phyloP scores from a whole-genome alignment of 192 early-diverging fungal genomes.

The Gamsiella multidivaricata region DNA sequence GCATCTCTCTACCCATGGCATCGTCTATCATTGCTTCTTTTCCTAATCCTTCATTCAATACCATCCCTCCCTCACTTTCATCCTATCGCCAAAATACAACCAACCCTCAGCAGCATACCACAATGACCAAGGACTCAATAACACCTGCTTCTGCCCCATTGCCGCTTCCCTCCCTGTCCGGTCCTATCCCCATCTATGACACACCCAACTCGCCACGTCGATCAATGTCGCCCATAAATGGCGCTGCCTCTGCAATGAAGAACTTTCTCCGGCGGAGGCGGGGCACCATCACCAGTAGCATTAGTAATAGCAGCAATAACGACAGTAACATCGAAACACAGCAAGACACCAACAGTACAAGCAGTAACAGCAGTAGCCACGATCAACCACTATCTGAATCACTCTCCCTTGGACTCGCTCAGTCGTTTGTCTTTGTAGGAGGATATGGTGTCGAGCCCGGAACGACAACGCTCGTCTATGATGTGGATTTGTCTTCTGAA shows the following conservation, averaged over 20 bases:
- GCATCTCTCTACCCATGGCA: too few relatives aligned
- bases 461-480: constrained; percentile 7
- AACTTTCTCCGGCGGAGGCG: constrained; percentile 21
- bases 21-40: background rate
- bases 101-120: too few relatives aligned
- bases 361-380: background rate
- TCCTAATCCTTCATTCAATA: background rate
- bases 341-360: background rate
- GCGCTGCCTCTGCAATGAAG: constrained; percentile 21
- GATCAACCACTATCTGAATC: constrained; percentile 9
- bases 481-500: background rate
- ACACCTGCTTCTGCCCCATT: background rate
- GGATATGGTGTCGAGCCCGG: constrained; percentile 6
- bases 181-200: constrained; percentile 1
- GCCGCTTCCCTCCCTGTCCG: background rate
- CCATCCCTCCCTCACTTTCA: background rate
- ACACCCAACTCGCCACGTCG: constrained; percentile 4
- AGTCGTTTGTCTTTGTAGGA: constrained; percentile 25
- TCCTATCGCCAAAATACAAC: background rate
- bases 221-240: constrained; percentile 26
- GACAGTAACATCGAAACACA: background rate
- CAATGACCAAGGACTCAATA: background rate
- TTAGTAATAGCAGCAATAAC: background rate
- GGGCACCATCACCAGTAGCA: background rate
- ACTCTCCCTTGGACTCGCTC: too few relatives aligned